Conservation (phyloP, 305 asterid genomes). For the Fraxinus baroniana region DNA sequence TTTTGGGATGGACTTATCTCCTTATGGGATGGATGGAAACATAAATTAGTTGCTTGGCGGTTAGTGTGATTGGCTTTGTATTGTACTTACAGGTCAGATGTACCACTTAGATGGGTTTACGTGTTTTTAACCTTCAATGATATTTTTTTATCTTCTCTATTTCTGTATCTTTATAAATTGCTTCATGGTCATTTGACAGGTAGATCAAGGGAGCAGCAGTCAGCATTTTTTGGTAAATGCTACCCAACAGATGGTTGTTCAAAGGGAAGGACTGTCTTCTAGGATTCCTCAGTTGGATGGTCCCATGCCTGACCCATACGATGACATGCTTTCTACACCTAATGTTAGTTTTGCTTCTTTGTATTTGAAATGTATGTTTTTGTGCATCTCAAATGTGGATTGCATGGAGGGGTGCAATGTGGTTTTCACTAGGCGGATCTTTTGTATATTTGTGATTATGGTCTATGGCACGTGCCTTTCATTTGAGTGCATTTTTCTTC, state of each 20-base stretch:
- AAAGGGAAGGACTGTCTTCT: conserved; percentile 32
- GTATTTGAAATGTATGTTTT: not conserved
- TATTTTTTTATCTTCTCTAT: conserved; percentile 2
- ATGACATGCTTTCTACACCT: conserved; percentile 82
- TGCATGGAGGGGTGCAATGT: conserved; percentile 13
- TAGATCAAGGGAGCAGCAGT: conserved; percentile 32
- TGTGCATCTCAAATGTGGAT: conserved; percentile 7
- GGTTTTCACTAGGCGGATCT: conserved; percentile 7
- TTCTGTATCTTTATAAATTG: conserved; percentile 11
- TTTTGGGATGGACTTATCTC: not conserved
- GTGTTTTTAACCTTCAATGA: not conserved
- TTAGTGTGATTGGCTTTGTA: not conserved
- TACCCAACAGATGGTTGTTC: conserved; percentile 28
- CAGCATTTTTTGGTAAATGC: conserved; percentile 16
- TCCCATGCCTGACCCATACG: conserved; percentile 83
- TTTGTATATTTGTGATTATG: not conserved
- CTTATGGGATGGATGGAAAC: not conserved
- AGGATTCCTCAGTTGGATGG: conserved; percentile 82
- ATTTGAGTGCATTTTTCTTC: conserved; percentile 12
- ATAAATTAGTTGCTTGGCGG: not conserved
- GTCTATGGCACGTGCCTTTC: conserved; percentile 13
- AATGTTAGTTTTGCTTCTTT: conserved; percentile 49
- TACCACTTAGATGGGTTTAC: not conserved
- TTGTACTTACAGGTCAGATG: not conserved
- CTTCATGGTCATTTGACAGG: conserved; percentile 37